phyloP scores from a whole-genome alignment of 164 flowering plant species.

The Dillenia turbinata region DNA sequence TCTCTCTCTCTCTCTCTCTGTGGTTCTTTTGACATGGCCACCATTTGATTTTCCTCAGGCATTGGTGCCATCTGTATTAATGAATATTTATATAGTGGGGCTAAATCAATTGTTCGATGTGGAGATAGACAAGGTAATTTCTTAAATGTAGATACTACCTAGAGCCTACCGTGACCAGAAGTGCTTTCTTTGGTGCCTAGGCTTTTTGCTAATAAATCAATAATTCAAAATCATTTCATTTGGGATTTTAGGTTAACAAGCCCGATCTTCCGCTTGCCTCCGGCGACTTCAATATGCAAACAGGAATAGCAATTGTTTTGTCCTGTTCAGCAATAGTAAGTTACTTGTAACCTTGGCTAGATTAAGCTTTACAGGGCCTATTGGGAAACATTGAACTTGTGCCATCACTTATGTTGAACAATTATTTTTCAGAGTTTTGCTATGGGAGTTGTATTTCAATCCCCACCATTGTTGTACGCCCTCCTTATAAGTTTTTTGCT shows the following conservation, averaged over 20 bases:
- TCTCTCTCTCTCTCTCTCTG: too few species aligned
- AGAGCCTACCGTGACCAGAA: background rate
- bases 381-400: too few species aligned
- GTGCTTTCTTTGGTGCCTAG: background rate
- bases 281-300: slow-evolving; percentile 39
- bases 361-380: too few species aligned
- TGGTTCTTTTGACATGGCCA: background rate
- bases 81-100: slow-evolving; percentile 44
- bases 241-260: slow-evolving; percentile 35
- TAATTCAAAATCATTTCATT: background rate
- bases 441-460: slow-evolving; percentile 29
- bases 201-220: background rate
- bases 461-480: slow-evolving; percentile 38
- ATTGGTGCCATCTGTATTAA: slow-evolving; percentile 31
- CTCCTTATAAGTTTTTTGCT: slow-evolving; percentile 32
- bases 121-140: slow-evolving; percentile 41
- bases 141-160: background rate
- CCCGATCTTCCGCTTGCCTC: slow-evolving; percentile 52
- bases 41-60: slow-evolving; percentile 18
- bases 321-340: slow-evolving; percentile 27
- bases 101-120: slow-evolving; percentile 38
- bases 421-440: slow-evolving; percentile 33
- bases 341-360: background rate
- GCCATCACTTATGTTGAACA: background rate
- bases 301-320: slow-evolving; percentile 30